Evolutionary conservation across 768 basidiomycete species (phyloP), one percentile per base, ranked within the genome.

Genomic region (Rhodocollybia butyracea): DNA sequence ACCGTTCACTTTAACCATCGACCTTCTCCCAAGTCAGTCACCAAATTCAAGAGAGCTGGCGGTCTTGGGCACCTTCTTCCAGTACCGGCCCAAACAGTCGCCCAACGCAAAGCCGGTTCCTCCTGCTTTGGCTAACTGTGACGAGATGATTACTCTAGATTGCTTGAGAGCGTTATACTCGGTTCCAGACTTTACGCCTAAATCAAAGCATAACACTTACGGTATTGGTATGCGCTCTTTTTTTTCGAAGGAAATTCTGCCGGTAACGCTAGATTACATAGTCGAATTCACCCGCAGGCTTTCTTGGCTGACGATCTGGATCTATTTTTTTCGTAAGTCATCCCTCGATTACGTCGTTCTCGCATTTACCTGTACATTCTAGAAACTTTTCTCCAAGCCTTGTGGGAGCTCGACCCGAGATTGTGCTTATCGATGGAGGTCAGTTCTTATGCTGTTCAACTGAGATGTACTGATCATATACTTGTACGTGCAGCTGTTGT

Each of bases 221-320:
- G 77, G 73, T 7, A 68, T 79, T 24, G 66, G 68, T 59, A 43
- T 46, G 76, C n/a, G n/a, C 60, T 5, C 13, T 10, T 50, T 51
- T 21, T 15, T 41, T 32, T 15, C 13, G 15, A n/a, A n/a, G n/a
- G n/a, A n/a, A n/a, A n/a, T n/a, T n/a, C n/a, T n/a, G n/a, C n/a
- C n/a, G n/a, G n/a, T n/a, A n/a, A n/a, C n/a, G n/a, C n/a, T n/a
- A n/a, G n/a, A n/a, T n/a, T n/a, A n/a, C n/a, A n/a, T 40, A 76
- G 75, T 73, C 46, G 73, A 76, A 56, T 72, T 71, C 56, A 75
- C 74, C 74, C 75, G 3, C 73, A 78, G 50, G 65, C 72, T 10
- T 76, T 68, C 58, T 45, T 73, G 21, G 57, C 59, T 1, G 46
- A 55, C 5, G 76, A 77, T 61, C 60, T 76, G 15, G 73, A 75